These are phyloP conservation scores for Dictyostelium purpureum DNA, from an alignment of 78 protist species.

Conservation along the genomic window DNA sequence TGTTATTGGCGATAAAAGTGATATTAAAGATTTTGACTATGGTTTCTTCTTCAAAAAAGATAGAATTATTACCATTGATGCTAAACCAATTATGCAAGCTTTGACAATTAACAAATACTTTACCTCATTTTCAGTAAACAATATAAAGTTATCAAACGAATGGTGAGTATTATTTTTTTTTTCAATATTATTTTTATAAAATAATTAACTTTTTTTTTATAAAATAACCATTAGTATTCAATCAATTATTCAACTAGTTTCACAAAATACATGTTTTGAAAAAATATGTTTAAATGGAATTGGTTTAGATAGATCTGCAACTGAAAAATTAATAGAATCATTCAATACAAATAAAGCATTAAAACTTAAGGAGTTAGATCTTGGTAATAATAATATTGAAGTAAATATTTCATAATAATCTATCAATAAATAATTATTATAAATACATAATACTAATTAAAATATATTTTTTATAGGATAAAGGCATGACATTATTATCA, in stretches of 20 bases:
- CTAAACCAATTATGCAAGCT: constrained; percentile 62
- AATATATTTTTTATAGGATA: too few relatives aligned
- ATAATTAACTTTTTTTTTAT: neutral
- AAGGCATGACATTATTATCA: constrained; percentile 33
- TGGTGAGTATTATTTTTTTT: constrained; percentile 1
- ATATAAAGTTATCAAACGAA: constrained; percentile 48
- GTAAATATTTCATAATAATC: too few relatives aligned
- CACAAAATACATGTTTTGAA: constrained; percentile 34
- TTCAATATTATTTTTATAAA: neutral
- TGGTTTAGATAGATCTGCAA: constrained; percentile 41
- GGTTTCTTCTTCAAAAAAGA: constrained; percentile 70
- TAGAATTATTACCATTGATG: constrained; percentile 32
- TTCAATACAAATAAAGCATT: constrained; percentile 6
- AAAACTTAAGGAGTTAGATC: constrained; percentile 57
- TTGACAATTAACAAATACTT: constrained; percentile 49
- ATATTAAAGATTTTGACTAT: constrained; percentile 55
- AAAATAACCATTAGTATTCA: neutral
- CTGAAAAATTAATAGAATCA: constrained; percentile 55
- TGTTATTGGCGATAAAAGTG: neutral
- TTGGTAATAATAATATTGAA: constrained; percentile 68
- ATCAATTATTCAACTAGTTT: constrained; percentile 38
- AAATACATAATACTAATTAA: too few relatives aligned
- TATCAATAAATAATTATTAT: too few relatives aligned
- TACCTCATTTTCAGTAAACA: constrained; percentile 31
- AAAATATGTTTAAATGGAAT: constrained; percentile 60